A percentile compares a stretch with the other conserved stretches of the same genome.
Conservation (phyloP, 352 stramenopile species). For the Thalassiosira allenii region DNA sequence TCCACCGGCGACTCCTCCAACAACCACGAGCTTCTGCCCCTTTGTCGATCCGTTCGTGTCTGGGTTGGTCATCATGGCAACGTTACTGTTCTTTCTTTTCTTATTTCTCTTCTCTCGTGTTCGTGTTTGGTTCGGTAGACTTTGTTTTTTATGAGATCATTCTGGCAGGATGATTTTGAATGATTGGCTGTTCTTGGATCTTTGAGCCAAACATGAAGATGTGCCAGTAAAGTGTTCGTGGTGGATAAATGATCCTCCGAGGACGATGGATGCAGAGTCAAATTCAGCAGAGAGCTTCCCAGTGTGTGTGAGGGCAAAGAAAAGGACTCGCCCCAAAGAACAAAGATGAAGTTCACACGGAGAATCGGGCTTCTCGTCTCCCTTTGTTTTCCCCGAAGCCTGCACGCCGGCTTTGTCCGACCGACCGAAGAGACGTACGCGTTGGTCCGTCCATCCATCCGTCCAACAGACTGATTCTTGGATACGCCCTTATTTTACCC, state of each 20-base stretch:
- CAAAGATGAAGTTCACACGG: too few relatives aligned
- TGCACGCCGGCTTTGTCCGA: neutral
- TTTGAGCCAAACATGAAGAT: too few relatives aligned
- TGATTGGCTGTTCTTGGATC: too few relatives aligned
- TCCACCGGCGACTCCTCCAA: slow-evolving; percentile 84
- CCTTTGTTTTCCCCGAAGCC: too few relatives aligned
- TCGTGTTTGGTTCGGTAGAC: neutral
- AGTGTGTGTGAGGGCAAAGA: neutral
- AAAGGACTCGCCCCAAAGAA: too few relatives aligned
- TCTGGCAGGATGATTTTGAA: too few relatives aligned
- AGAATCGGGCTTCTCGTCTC: too few relatives aligned
- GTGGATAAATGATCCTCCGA: neutral
- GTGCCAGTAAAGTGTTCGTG: too few relatives aligned
- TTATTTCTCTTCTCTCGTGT: neutral
- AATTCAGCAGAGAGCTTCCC: neutral
- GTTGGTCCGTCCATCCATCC: too few relatives aligned
- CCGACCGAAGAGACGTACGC: too few relatives aligned
- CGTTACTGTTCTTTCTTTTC: slow-evolving; percentile 8
- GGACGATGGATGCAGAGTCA: neutral
- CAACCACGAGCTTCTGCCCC: slow-evolving; percentile 76
- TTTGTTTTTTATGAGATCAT: slow-evolving; percentile 24
- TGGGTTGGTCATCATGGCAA: slow-evolving; percentile 27
- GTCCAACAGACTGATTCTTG: too few relatives aligned
- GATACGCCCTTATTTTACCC: too few relatives aligned
- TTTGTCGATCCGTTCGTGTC: slow-evolving; percentile 23